Percentiles rank a stretch among this genome's conserved stretches.
These are phyloP conservation scores for Alternaria arborescens DNA, from an alignment of 2,329 filamentous ascomycete genomes.

Conservation along the genomic window DNA sequence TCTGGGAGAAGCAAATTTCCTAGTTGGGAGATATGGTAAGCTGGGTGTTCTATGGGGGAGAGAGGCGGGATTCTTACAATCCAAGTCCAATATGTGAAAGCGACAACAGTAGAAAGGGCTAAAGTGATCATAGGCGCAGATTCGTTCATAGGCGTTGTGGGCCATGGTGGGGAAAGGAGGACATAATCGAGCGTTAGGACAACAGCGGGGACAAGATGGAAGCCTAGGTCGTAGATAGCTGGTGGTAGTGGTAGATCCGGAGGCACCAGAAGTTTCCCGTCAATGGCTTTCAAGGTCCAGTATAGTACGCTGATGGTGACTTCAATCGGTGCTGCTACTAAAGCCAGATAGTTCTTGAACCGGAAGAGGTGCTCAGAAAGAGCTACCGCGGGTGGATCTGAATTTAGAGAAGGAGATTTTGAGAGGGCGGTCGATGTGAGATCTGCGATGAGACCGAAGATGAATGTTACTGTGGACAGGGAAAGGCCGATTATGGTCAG, in stretches of 20 bases:
- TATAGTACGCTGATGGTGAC: conserved; percentile 76
- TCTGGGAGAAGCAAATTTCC: conserved; percentile 73
- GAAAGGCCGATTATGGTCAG: conserved; percentile 77
- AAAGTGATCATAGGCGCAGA: conserved; percentile 65
- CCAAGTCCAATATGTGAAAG: conserved; percentile 79
- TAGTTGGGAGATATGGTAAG: conserved; percentile 1
- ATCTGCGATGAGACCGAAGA: conserved; percentile 70
- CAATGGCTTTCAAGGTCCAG: conserved; percentile 70
- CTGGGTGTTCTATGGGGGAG: neutral
- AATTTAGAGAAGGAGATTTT: conserved; percentile 33
- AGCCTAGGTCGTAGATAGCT: conserved; percentile 60
- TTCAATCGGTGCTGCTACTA: conserved; percentile 73
- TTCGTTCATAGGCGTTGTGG: conserved; percentile 58
- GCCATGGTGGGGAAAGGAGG: conserved; percentile 75
- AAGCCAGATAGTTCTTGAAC: conserved; percentile 72
- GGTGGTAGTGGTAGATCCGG: conserved; percentile 46
- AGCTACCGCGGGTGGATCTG: conserved; percentile 1
- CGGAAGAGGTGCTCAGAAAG: conserved; percentile 65
- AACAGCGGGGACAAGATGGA: conserved; percentile 66
- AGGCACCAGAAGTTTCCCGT: conserved; percentile 64
- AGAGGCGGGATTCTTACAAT: conserved; percentile 49
- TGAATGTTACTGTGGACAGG: conserved; percentile 68
- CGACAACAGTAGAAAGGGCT: conserved; percentile 65
- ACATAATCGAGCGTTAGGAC: conserved; percentile 71
- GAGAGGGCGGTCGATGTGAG: conserved; percentile 44